Evolutionary conservation across 2,329 filamentous ascomycete species (phyloP), one percentile per base, ranked within the genome.

Genomic region (Hypoxylon rubiginosum): DNA sequence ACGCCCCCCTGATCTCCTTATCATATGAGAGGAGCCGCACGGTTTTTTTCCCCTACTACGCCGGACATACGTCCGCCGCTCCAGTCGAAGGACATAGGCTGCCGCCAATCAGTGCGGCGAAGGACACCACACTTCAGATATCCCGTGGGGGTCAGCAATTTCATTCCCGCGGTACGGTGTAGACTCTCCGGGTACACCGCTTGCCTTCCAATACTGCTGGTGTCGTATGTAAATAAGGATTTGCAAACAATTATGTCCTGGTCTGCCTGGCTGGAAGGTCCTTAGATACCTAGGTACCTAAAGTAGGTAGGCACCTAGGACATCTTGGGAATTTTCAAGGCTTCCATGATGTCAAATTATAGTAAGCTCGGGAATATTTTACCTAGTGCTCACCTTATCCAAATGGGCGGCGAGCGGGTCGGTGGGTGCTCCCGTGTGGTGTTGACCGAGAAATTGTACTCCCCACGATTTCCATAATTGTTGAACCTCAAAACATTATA

Each of bases 321-420:
- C 34, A 36, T 9, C 17, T 43, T 19, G 8, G 10, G 39, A 2
- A n/a, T 43, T 43, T 43, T 10, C 3, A n/a, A 41, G 15, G 4
- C 13, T 13, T 1, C 15, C 2, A 43, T 43, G 54, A 56, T 62
- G 45, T 43, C 41, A 50, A 52, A 13, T 24, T 52, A 36, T 46
- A 26, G 30, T 55, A 59, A 46, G 43, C 15, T 54, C 41, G 50
- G 55, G 32, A 24, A 58, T 43, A 26, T 34, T 43, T 58, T 63
- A 26, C 46, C 36, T 39, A 53, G 26, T 13, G n/a, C 15, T 39
- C 48, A 57, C 59, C 39, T 43, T 43, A 9, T 43, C 21, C 48
- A 52, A 62, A 52, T 30, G 39, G 39, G n/a, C n/a, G 39, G 39
- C 39, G 24, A 45, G 46, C 59, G 59, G 59, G 59, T 46, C 36